Conservation (phyloP, 768 basidiomycete species). For the Tricholoma saponaceum region DNA sequence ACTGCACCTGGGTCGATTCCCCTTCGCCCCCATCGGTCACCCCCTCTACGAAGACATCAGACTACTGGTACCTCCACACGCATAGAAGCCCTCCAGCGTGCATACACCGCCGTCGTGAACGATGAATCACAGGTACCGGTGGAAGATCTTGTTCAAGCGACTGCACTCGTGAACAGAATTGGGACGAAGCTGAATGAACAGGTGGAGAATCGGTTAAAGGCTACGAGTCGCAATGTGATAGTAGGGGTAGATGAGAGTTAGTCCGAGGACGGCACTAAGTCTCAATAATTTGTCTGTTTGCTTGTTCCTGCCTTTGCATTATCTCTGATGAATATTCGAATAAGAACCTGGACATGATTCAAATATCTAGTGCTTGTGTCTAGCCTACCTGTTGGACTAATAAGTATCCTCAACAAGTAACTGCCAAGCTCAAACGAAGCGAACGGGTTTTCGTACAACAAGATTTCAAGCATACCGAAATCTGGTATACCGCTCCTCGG, state of each 20-base stretch:
- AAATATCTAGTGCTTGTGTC: too few species aligned
- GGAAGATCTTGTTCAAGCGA: conserved; percentile 45
- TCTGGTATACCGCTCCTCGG: too few species aligned
- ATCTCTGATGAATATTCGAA: too few species aligned
- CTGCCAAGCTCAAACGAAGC: too few species aligned
- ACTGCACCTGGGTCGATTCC: conserved; percentile 4
- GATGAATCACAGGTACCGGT: conserved; percentile 46
- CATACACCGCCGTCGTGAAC: conserved; percentile 37
- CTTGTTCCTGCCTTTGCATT: too few species aligned
- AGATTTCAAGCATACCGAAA: too few species aligned
- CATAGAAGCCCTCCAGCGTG: conserved; percentile 40
- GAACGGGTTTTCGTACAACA: too few species aligned
- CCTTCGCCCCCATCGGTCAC: conserved; percentile 4
- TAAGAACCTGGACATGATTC: too few species aligned
- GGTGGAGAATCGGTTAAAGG: conserved; percentile 31
- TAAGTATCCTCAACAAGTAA: too few species aligned
- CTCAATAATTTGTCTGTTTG: too few species aligned
- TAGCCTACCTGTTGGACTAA: too few species aligned
- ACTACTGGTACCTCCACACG: conserved; percentile 37
- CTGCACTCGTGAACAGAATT: conserved; percentile 41
- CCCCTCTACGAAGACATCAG: conserved; percentile 31
- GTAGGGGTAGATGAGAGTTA: not conserved
- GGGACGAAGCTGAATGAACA: conserved; percentile 42
- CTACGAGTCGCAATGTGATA: not conserved
- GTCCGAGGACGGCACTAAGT: too few species aligned